Percentiles rank a stretch among this genome's conserved stretches.
phyloP scores from a whole-genome alignment of 2,329 filamentous ascomycete species.

The Sclerotinia trifoliorum region DNA sequence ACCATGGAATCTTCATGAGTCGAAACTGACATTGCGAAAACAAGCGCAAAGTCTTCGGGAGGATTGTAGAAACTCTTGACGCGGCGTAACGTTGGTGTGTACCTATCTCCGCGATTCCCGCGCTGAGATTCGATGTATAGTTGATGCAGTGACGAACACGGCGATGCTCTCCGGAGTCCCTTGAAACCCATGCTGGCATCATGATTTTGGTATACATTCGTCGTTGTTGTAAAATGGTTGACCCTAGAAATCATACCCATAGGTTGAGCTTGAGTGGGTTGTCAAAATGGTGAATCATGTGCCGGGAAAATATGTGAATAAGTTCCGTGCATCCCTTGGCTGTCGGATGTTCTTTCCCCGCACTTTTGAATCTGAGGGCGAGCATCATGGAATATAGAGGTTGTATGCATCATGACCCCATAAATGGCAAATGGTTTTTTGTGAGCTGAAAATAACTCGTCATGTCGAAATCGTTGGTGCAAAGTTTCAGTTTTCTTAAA shows the following conservation, averaged over 20 bases:
- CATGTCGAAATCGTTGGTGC: not conserved
- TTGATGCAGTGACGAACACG: conserved; percentile 19
- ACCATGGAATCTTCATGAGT: not conserved
- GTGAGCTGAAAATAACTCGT: conserved; percentile 12
- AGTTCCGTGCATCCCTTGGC: conserved; percentile 18
- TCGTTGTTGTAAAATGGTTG: not conserved
- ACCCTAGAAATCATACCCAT: conserved; percentile 14
- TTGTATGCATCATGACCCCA: conserved; percentile 3
- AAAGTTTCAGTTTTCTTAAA: conserved; percentile 12
- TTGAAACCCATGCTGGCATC: conserved; percentile 3
- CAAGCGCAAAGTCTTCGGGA: not conserved
- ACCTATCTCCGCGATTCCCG: conserved; percentile 8
- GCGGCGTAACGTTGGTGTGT: conserved; percentile 15
- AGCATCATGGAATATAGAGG: conserved; percentile 9
- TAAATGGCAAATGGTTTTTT: not conserved
- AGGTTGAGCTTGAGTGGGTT: not conserved
- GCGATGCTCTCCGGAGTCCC: conserved; percentile 14
- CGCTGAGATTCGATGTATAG: conserved; percentile 13
- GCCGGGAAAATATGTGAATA: conserved; percentile 19
- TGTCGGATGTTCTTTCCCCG: conserved; percentile 15
- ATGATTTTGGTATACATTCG: not conserved
- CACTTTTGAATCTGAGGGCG: not conserved
- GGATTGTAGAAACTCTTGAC: conserved; percentile 20
- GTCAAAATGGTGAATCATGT: conserved; percentile 17
- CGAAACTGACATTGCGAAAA: not conserved